These are phyloP conservation scores for Aspergillus heteromorphus DNA, from an alignment of 495 filamentous ascomycete genomes.

Conservation along the genomic window DNA sequence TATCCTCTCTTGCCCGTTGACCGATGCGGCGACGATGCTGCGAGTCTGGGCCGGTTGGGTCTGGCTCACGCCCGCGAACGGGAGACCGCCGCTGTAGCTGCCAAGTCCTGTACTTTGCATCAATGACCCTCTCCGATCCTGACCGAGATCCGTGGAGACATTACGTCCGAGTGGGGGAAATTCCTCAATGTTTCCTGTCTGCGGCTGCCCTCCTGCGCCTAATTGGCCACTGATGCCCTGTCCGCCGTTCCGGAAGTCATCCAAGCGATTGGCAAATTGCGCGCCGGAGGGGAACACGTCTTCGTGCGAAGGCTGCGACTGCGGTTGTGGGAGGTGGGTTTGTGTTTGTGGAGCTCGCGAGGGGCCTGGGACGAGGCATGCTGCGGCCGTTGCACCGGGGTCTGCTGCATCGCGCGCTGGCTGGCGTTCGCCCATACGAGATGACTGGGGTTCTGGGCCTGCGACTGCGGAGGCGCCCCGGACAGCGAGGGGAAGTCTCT, in stretches of 20 bases:
- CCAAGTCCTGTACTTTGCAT: slow-evolving; percentile 65
- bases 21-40: slow-evolving; percentile 20
- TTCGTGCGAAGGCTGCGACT: slow-evolving; percentile 53
- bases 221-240: slow-evolving; percentile 58
- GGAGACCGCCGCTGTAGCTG: slow-evolving; percentile 42
- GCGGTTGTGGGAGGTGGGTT: slow-evolving; percentile 53
- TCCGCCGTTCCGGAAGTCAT: slow-evolving; percentile 54
- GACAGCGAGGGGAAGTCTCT: slow-evolving; percentile 86
- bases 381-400: slow-evolving; percentile 62
- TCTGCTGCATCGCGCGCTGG: slow-evolving; percentile 52
- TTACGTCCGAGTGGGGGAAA: slow-evolving; percentile 78
- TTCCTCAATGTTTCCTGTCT: slow-evolving; percentile 68
- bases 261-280: slow-evolving; percentile 50
- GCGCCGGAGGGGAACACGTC: slow-evolving; percentile 46
- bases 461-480: slow-evolving; percentile 61
- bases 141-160: slow-evolving; percentile 62
- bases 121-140: slow-evolving; percentile 58
- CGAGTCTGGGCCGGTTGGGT: slow-evolving; percentile 25
- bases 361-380: slow-evolving; percentile 44
- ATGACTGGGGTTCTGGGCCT: slow-evolving; percentile 50
- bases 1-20: slow-evolving; percentile 32
- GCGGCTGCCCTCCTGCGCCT: slow-evolving; percentile 52
- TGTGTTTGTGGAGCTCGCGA: slow-evolving; percentile 48
- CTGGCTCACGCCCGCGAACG: slow-evolving; percentile 32
- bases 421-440: slow-evolving; percentile 64